Evolutionary conservation across 805 yeast genomes (phyloP), one percentile per base, ranked within the genome.

Genomic region (Lachancea dasiensis): DNA sequence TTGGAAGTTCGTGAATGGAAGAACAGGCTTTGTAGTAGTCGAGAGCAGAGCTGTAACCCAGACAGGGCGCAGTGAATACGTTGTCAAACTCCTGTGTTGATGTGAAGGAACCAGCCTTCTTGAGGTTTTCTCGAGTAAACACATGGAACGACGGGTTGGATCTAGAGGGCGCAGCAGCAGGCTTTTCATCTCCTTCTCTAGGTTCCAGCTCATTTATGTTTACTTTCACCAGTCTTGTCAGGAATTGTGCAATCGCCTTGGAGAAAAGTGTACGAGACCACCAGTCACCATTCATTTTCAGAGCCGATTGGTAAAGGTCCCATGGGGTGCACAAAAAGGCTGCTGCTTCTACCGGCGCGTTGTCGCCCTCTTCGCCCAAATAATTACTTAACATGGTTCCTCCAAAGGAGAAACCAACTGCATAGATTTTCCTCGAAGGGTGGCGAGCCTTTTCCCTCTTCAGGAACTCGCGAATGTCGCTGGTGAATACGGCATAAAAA

Each of bases 391-490:
- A 50, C 33, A 81, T 67, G 9, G 82, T 67, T 7, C 85, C 83
- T 27, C 94, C 94, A 44, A 83, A 73, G 1, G 89, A 81, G 47
- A 75, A 78, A 0, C 89, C 92, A 30, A 77, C 69, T 9, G 77
- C 67, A 51, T 70, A 81, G n/a, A 83, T 66, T 41, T 75, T 72
- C 59, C 82, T 79, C 21, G 68, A 60, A 22, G 87, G 86, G 64
- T 73, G 75, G 38, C 66, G 67, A 23, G 53, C 49, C 44, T 69
- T 66, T 34, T 81, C 64, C 40, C 67, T 61, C 36, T 70, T 67
- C 36, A 82, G 61, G 39, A 78, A 68, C 51, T 73, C 76, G 44
- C 85, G 67, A 38, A 83, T 56, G 54, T 83, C 94, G 44, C 71
- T 76, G 5, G 89, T 82, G 61, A 81, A 75, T 33, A 79, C 64